Evolutionary conservation across 495 filamentous ascomycete genomes (phyloP), one percentile per base, ranked within the genome.

Genomic region (Aspergillus ellipticus): DNA sequence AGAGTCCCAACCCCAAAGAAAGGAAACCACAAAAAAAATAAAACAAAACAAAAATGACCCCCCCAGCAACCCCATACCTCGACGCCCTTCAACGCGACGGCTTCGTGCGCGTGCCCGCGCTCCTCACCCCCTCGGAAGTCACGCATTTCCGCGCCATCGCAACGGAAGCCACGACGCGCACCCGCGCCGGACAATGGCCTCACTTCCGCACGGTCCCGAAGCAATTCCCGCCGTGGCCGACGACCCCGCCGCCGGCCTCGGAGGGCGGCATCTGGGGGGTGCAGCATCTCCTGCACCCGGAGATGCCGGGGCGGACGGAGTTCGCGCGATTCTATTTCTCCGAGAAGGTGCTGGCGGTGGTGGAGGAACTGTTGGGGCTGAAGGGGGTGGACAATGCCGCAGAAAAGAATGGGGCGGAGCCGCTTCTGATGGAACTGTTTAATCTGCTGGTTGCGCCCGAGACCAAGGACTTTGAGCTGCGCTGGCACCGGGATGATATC

Each of bases 401-500:
- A 5, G 73, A 73, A 26, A 69, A 69, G 0, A 64, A 71, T 0
- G 52, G 57, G 2, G 56, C 69, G 6, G 75, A 79, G 28, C 66
- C 72, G 0, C 71, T 93, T n/a, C 84, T 89, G 2, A 82, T 92
- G 82, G 89, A 94, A 66, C 69, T 94, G 19, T 89, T 88, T 64
- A 94, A 94, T 58, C 74, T 94, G 60, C 82, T 94, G 6, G 82
- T 92, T 13, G 72, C 84, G 20, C 89, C 87, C 0, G 81, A 85
- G 35, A 75, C 65, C 0, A 69, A 53, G 2, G 78, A 83, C 52
- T 93, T 90, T 61, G 79, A 78, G 60, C 74, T 93, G 26, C 74
- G 83, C 20, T 93, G 89, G 89, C 89, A 93, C 65, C 70, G 89
- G 1, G 89, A 94, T 63, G 89, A 90, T 62, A 85, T 94, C 39